A percentile compares a stretch with the other conserved stretches of the same genome.
These are phyloP conservation scores for Paraphysoderma sedebokerense DNA, from an alignment of 371 early-diverging fungal species.

Conservation along the genomic window DNA sequence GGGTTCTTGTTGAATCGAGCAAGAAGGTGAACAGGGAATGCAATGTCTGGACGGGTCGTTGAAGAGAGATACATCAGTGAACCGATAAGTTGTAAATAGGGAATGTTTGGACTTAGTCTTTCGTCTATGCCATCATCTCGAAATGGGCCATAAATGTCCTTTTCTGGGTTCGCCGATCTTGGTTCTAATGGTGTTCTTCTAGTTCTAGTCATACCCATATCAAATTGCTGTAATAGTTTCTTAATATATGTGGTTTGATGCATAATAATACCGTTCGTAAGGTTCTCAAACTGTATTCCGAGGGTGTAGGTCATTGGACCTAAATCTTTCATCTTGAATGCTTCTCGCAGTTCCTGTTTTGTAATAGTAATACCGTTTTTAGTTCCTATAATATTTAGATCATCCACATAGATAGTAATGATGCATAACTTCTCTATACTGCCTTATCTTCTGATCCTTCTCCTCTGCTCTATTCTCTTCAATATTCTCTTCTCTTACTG, in stretches of 20 bases:
- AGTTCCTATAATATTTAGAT: conserved; percentile 4
- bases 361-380: background rate
- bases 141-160: background rate
- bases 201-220: background rate
- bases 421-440: conserved; percentile 3
- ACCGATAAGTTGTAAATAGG: conserved; percentile 1
- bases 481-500: too few species aligned
- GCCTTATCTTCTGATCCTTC: too few species aligned
- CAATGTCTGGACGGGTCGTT: conserved; percentile 7
- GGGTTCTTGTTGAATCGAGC: conserved; percentile 4
- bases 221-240: conserved; percentile 2
- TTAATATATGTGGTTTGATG: background rate
- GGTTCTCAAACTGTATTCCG: conserved; percentile 5
- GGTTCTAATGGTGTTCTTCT: background rate
- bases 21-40: conserved; percentile 5
- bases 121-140: too few species aligned
- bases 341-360: background rate
- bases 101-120: too few species aligned
- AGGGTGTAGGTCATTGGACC: conserved; percentile 5
- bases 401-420: conserved; percentile 12
- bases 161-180: background rate
- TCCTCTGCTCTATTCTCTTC: too few species aligned
- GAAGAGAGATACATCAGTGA: conserved; percentile 4
- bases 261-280: background rate
- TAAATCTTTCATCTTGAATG: conserved; percentile 7